These are phyloP conservation scores for Alternaria brassicicola DNA, from an alignment of 2,329 filamentous ascomycete genomes.

Conservation along the genomic window DNA sequence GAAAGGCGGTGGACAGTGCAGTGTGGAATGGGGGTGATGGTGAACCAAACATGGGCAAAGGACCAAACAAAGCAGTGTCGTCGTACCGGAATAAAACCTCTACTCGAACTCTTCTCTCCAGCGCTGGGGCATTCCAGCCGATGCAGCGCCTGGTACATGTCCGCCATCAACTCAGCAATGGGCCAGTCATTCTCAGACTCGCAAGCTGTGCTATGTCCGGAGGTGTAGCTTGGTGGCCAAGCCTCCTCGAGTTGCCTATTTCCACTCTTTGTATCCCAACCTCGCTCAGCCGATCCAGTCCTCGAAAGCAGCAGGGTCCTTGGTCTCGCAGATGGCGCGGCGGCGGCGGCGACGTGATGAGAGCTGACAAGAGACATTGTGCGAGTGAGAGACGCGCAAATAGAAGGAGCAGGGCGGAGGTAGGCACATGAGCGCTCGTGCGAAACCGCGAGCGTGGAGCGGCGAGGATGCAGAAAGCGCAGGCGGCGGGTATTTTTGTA, in stretches of 20 bases:
- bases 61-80: conserved; percentile 35
- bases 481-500: conserved; percentile 3
- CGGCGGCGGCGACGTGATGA: conserved; percentile 42
- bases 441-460: conserved; percentile 34
- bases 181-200: conserved; percentile 34
- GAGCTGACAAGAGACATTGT: conserved; percentile 44
- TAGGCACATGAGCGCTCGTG: conserved; percentile 47
- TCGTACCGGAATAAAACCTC: conserved; percentile 43
- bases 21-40: conserved; percentile 16
- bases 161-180: conserved; percentile 30
- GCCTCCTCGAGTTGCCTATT: conserved; percentile 8
- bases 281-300: conserved; percentile 43
- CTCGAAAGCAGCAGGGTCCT: conserved; percentile 42
- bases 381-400: conserved; percentile 46
- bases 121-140: conserved; percentile 36
- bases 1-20: conserved; percentile 7
- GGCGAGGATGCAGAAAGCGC: conserved; percentile 16
- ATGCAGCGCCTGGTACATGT: conserved; percentile 37
- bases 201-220: conserved; percentile 26
- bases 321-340: conserved; percentile 43
- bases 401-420: conserved; percentile 42
- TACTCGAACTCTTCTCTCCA: conserved; percentile 23
- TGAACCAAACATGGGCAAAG: conserved; percentile 26
- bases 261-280: conserved; percentile 21
- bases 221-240: conserved; percentile 20